Percentiles rank a stretch among this genome's conserved stretches.
These are phyloP conservation scores for Helminthosporium solani DNA, from an alignment of 2,329 filamentous ascomycete genomes.

Conservation along the genomic window DNA sequence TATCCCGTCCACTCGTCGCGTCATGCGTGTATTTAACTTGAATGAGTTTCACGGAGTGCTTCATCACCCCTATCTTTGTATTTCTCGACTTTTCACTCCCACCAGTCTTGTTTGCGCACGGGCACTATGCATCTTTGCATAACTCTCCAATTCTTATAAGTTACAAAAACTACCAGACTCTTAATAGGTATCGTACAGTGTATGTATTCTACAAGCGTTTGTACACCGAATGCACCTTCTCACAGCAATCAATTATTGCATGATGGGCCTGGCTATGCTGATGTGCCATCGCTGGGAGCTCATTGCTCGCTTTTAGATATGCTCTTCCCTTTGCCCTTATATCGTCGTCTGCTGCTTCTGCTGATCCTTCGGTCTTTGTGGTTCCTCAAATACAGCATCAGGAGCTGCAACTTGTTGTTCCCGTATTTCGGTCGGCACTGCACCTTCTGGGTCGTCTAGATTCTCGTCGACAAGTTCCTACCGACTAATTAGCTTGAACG, in stretches of 20 bases:
- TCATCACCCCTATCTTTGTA: no score
- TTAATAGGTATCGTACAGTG: conserved; percentile 3
- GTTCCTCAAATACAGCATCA: conserved; percentile 7
- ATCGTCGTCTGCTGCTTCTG: conserved; percentile 13
- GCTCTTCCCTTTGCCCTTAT: not conserved
- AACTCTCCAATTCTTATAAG: not conserved
- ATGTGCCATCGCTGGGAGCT: not conserved
- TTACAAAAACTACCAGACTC: no score
- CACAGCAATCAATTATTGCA: not conserved
- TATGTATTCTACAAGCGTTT: not conserved
- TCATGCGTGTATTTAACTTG: no score
- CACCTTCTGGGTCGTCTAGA: conserved; percentile 6
- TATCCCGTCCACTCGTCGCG: no score
- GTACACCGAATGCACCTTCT: no score
- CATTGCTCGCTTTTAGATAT: no score
- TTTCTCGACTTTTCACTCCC: no score
- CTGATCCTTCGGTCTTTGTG: conserved; percentile 13
- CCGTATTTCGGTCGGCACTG: conserved; percentile 6
- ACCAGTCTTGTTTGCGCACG: no score
- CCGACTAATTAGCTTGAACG: not conserved
- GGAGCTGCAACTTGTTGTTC: conserved; percentile 1
- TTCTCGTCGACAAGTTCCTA: conserved; percentile 7
- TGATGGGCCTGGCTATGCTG: not conserved
- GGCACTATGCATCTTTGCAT: not conserved
- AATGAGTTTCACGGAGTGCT: no score